phyloP scores from a whole-genome alignment of 2,329 filamentous ascomycete genomes.

The Calonectria pteridis region DNA sequence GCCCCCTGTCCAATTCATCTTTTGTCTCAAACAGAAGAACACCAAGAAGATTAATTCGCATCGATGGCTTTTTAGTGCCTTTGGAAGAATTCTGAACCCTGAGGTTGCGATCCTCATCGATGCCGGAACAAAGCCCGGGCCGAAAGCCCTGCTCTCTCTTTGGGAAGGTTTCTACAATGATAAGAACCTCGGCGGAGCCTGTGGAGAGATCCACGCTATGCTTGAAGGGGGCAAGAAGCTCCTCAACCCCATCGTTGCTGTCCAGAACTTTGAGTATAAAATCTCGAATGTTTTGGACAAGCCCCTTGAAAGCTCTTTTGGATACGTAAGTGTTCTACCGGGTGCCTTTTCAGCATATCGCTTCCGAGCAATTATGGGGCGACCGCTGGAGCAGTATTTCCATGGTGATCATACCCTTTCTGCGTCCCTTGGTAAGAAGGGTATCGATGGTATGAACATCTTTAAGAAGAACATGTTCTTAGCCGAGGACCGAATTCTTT shows the following conservation, averaged over 20 bases:
- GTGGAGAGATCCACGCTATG: constrained; percentile 12
- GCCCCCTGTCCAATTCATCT: constrained; percentile 11
- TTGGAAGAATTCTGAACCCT: background rate
- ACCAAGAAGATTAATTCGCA: constrained; percentile 11
- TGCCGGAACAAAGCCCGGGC: background rate
- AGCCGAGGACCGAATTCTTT: background rate
- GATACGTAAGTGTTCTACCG: background rate
- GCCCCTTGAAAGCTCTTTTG: constrained; percentile 1
- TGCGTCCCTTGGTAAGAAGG: background rate
- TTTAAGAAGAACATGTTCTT: constrained; percentile 12
- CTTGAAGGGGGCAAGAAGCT: constrained; percentile 7
- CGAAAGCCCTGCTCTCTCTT: background rate
- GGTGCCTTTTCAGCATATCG: constrained; percentile 5
- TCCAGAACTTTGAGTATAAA: constrained; percentile 12
- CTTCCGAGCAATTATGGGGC: constrained; percentile 4
- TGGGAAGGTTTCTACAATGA: constrained; percentile 8
- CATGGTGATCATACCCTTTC: constrained; percentile 9
- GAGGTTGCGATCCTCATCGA: constrained; percentile 1
- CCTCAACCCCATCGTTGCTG: background rate
- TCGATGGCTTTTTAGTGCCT: constrained; percentile 4
- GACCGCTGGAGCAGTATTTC: constrained; percentile 2
- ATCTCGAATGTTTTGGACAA: constrained; percentile 5
- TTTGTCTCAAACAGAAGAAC: constrained; percentile 14
- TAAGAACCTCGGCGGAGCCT: constrained; percentile 1
- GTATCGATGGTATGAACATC: constrained; percentile 9